Conservation (phyloP, 1,284 basidiomycete genomes). For the Vanrija pseudolonga region DNA sequence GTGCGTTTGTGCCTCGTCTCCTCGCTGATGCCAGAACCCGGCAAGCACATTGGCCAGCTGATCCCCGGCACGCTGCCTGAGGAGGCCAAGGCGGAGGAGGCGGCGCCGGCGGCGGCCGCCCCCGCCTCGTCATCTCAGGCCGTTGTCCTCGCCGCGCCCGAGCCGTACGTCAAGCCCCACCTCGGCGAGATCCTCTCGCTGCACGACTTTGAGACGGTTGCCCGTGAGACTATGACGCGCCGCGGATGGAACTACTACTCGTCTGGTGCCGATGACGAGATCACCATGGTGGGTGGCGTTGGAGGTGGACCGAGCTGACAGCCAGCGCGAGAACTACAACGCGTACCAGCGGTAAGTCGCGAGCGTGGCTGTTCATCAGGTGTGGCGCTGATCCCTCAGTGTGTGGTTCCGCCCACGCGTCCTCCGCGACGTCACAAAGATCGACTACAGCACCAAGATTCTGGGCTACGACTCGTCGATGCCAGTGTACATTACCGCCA, state of each 20-base stretch:
- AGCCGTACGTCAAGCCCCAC: conserved; percentile 55
- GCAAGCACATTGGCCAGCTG: conserved; percentile 36
- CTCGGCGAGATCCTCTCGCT: conserved; percentile 76
- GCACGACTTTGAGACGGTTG: conserved; percentile 87
- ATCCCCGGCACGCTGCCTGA: conserved; percentile 56
- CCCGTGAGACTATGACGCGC: conserved; percentile 65
- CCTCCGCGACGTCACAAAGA: conserved; percentile 68
- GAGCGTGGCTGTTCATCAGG: no score
- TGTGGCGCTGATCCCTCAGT: conserved; percentile 46
- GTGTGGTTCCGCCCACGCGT: conserved; percentile 92
- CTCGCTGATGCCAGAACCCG: conserved; percentile 2
- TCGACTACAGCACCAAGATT: conserved; percentile 79
- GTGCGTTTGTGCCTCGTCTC: conserved; percentile 52
- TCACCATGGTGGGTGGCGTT: conserved; percentile 56
- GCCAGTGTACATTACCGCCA: conserved; percentile 68
- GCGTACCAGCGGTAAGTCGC: conserved; percentile 69
- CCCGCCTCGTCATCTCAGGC: conserved; percentile 35
- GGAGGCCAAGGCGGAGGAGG: conserved; percentile 13
- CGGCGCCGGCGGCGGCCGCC: conserved; percentile 33
- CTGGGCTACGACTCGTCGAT: conserved; percentile 68
- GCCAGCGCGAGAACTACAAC: conserved; percentile 71
- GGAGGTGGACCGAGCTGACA: conserved; percentile 12
- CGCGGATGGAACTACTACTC: conserved; percentile 89
- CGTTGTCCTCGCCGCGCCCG: conserved; percentile 14
- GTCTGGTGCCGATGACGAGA: conserved; percentile 82